Evolutionary conservation across 495 filamentous ascomycete species (phyloP), one percentile per base, ranked within the genome.

Genomic region (Penicillium daleae): DNA sequence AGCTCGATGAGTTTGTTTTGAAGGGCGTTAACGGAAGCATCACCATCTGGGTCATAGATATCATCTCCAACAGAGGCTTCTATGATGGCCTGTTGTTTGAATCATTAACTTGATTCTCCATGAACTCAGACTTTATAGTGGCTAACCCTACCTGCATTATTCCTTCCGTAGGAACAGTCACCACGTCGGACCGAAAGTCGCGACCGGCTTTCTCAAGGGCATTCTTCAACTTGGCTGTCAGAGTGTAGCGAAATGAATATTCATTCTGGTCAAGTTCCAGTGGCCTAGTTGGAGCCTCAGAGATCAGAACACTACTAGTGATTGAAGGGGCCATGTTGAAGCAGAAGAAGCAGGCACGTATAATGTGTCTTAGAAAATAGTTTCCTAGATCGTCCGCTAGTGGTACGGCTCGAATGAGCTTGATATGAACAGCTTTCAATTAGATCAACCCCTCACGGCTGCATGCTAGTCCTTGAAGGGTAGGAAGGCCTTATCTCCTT

Each of bases 21-120:
- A 2, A 51, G 48, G 15, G 12, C 17, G 26, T 51, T 51, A 13
- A 51, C 48, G 6, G 48, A 51, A 2, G 24, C 24, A 17, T 51
- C 48, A 10, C 40, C 40, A 6, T 51, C 24, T 51, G 12, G 12
- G 17, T 51, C 48, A n/a, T 51, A 51, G 12, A 51, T 31, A n/a
- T 51, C 24, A 51, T 51, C 48, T 27, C 17, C 48, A 29, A 51
- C n/a, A 13, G 48, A 31, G 17, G 24, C 48, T 9, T 51, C 29
- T 51, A 51, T 31, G 29, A 51, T 51, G 17, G 48, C 48, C 48
- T 51, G n/a, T 51, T 31, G 26, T 0, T 51, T 31, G 35, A n/a
- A n/a, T n/a, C n/a, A n/a, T n/a, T n/a, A n/a, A n/a, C n/a, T n/a
- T n/a, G n/a, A n/a, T n/a, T n/a, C n/a, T n/a, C n/a, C n/a, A n/a